A percentile compares a stretch with the other conserved stretches of the same genome.
These are phyloP conservation scores for Phytophthora kernoviae DNA, from an alignment of 352 stramenopile species.

Conservation along the genomic window DNA sequence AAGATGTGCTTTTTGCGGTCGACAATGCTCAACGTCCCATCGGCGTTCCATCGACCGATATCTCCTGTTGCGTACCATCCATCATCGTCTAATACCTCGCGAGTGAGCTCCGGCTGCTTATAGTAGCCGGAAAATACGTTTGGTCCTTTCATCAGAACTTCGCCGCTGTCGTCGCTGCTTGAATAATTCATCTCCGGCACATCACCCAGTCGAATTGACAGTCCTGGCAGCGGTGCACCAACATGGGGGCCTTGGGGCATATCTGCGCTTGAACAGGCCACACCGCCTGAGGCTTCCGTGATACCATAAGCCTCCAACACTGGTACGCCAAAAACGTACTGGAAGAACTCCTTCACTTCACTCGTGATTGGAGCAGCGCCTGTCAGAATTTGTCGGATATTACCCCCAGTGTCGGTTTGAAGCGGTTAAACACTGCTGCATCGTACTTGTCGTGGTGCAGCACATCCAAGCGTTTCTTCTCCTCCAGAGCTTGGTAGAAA, in stretches of 20 bases:
- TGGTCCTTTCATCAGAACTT: constrained; percentile 78
- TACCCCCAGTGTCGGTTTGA: constrained; percentile 91
- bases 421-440: constrained; percentile 93
- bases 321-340: constrained; percentile 90
- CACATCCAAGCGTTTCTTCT: constrained; percentile 47
- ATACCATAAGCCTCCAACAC: constrained; percentile 95
- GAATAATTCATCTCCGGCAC: constrained; percentile 96
- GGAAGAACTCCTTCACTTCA: constrained; percentile 95
- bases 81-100: constrained; percentile 85
- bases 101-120: constrained; percentile 91
- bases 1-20: constrained; percentile 93
- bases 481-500: constrained; percentile 43
- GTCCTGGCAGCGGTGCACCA: constrained; percentile 76
- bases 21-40: constrained; percentile 89
- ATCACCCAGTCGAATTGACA: constrained; percentile 91
- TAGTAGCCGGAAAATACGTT: constrained; percentile 93
- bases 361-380: constrained; percentile 92
- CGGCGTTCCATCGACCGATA: constrained; percentile 92
- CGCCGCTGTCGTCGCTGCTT: constrained; percentile 49
- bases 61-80: constrained; percentile 97
- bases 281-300: constrained; percentile 76
- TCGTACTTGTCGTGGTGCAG: constrained; percentile 86
- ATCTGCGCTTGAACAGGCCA: constrained; percentile 27
- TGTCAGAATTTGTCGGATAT: constrained; percentile 90
- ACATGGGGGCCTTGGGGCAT: constrained; percentile 84